These are phyloP conservation scores for Amanita molliuscula DNA, from an alignment of 768 basidiomycete species.

Conservation along the genomic window DNA sequence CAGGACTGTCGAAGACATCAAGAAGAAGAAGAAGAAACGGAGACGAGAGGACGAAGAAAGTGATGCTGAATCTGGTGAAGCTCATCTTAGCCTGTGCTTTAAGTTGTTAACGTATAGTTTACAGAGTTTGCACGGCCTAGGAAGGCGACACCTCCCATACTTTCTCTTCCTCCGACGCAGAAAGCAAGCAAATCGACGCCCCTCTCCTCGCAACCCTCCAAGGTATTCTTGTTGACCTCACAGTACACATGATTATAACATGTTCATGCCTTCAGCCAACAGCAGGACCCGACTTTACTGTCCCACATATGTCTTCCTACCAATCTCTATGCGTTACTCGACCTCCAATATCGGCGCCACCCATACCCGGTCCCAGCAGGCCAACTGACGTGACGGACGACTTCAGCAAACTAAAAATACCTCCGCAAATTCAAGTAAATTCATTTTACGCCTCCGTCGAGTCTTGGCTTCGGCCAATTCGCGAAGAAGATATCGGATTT, in stretches of 20 bases:
- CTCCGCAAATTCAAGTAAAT: constrained; percentile 53
- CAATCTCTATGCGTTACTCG: constrained; percentile 39
- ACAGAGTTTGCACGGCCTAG: constrained; percentile 42
- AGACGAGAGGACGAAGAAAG: constrained; percentile 69
- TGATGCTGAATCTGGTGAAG: constrained; percentile 50
- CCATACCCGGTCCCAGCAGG: constrained; percentile 73
- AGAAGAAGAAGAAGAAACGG: constrained; percentile 82
- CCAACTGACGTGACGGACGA: constrained; percentile 81
- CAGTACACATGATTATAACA: background rate
- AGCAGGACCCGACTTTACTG: constrained; percentile 48
- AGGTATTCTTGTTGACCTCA: constrained; percentile 27
- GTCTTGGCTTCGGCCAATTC: constrained; percentile 79
- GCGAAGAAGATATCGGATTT: constrained; percentile 94
- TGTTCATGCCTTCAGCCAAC: constrained; percentile 11
- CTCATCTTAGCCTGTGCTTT: background rate
- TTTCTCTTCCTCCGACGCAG: constrained; percentile 27
- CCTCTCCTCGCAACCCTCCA: constrained; percentile 29
- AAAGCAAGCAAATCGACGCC: constrained; percentile 49
- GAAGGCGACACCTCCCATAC: constrained; percentile 49
- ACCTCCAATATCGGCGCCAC: constrained; percentile 52
- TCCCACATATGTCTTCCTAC: constrained; percentile 29
- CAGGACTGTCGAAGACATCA: constrained; percentile 38
- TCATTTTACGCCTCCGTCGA: constrained; percentile 89
- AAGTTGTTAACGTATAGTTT: constrained; percentile 2
- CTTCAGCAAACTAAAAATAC: constrained; percentile 76